These are phyloP conservation scores for Raffaelea arxii DNA, from an alignment of 2,329 filamentous ascomycete species.

Conservation along the genomic window DNA sequence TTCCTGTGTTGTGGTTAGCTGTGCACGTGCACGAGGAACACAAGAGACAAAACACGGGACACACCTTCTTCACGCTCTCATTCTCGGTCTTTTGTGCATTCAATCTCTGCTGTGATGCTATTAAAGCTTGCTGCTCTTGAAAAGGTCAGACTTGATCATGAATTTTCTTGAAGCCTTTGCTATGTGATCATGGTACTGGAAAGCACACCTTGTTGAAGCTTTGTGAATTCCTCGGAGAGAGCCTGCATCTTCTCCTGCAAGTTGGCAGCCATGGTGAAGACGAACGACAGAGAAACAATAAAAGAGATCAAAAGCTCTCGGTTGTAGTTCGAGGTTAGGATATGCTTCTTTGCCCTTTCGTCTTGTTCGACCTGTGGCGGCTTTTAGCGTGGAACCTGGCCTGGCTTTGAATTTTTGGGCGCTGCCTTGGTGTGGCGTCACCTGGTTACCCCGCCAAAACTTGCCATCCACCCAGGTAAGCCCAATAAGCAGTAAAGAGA, in stretches of 20 bases:
- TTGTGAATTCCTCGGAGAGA: slow-evolving; percentile 80
- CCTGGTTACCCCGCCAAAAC: slow-evolving; percentile 29
- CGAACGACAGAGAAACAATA: too few species aligned
- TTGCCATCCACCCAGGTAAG: slow-evolving; percentile 2
- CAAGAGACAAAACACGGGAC: slow-evolving; percentile 3
- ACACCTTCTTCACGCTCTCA: slow-evolving; percentile 69
- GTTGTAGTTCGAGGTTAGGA: too few species aligned
- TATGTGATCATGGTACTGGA: not conserved
- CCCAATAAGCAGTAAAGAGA: slow-evolving; percentile 3
- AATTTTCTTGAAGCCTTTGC: not conserved
- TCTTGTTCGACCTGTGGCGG: too few species aligned
- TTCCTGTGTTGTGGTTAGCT: slow-evolving; percentile 46
- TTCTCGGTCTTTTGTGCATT: slow-evolving; percentile 95
- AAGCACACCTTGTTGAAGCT: slow-evolving; percentile 65
- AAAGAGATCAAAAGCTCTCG: too few species aligned
- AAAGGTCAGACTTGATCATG: too few species aligned
- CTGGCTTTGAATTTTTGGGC: slow-evolving; percentile 1
- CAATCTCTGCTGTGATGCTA: slow-evolving; percentile 78
- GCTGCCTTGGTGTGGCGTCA: slow-evolving; percentile 6
- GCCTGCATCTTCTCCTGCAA: slow-evolving; percentile 68
- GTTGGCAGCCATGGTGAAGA: slow-evolving; percentile 45
- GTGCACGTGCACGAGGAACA: not conserved
- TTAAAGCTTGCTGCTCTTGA: slow-evolving; percentile 66
- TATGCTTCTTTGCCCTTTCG: too few species aligned
- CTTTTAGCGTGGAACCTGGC: too few species aligned